A percentile compares a stretch with the other conserved stretches of the same genome.
phyloP scores from a whole-genome alignment of 2,329 filamentous ascomycete genomes.

The Colletotrichum lupini region DNA sequence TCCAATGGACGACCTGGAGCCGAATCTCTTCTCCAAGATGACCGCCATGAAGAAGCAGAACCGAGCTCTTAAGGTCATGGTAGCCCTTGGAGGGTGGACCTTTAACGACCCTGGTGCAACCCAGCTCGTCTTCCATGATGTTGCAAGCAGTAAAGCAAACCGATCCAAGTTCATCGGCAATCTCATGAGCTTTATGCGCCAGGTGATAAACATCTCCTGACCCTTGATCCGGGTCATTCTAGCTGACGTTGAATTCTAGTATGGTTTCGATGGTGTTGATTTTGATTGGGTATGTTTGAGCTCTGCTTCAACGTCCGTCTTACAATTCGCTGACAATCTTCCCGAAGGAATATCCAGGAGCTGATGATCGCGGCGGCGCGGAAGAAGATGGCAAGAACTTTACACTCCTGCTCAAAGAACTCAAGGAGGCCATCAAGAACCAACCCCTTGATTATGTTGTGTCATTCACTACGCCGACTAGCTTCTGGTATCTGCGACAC shows the following conservation, averaged over 20 bases:
- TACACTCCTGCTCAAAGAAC: constrained; percentile 36
- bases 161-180: not conserved
- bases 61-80: constrained; percentile 32
- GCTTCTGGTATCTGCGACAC: no score
- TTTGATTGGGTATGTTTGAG: constrained; percentile 53
- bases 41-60: constrained; percentile 21
- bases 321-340: no score
- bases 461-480: no score
- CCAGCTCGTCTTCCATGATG: constrained; percentile 44
- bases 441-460: no score
- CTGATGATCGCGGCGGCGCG: constrained; percentile 50
- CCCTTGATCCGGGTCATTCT: no score
- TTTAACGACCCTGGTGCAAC: constrained; percentile 9
- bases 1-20: not conserved
- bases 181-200: not conserved
- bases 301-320: no score
- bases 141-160: constrained; percentile 47
- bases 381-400: constrained; percentile 48
- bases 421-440: constrained; percentile 19
- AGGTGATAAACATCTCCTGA: no score
- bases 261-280: constrained; percentile 44
- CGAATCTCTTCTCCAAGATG: constrained; percentile 26
- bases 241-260: no score
- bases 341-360: constrained; percentile 47
- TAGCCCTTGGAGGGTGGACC: constrained; percentile 30